These are phyloP conservation scores for Phytophthora hybrid DNA, from an alignment of 352 stramenopile species.

Conservation along the genomic window DNA sequence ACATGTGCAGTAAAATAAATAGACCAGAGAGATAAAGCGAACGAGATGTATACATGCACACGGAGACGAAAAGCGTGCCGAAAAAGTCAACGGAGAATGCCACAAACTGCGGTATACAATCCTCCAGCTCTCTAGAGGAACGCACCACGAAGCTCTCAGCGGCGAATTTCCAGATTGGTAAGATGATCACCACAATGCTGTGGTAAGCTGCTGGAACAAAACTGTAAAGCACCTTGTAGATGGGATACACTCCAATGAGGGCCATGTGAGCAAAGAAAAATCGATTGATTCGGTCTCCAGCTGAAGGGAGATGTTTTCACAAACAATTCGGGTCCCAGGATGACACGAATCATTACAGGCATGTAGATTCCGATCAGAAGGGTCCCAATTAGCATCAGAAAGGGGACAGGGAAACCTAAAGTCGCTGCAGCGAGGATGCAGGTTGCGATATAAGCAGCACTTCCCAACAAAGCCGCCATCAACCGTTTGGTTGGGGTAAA, in stretches of 20 bases:
- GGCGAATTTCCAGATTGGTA: background rate
- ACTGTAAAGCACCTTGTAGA: background rate
- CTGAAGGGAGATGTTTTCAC: background rate
- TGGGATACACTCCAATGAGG: background rate
- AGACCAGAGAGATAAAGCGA: background rate
- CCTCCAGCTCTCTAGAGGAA: background rate
- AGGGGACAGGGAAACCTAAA: background rate
- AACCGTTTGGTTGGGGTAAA: background rate
- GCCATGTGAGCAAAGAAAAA: background rate
- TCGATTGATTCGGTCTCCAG: background rate
- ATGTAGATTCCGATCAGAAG: slow-evolving; percentile 2
- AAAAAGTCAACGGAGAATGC: background rate
- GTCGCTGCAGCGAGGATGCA: background rate
- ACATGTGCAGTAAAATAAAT: background rate
- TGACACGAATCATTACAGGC: background rate
- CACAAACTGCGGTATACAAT: background rate
- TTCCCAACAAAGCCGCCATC: background rate
- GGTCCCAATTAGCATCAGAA: background rate
- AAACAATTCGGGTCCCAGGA: background rate
- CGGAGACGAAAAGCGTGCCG: background rate
- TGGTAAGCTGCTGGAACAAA: background rate
- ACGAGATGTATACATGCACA: background rate
- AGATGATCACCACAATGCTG: background rate
- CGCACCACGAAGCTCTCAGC: background rate
- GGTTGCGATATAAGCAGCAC: background rate